Evolutionary conservation across 2,329 filamentous ascomycete species (phyloP), one percentile per base, ranked within the genome.

Genomic region (Fusarium setosum): DNA sequence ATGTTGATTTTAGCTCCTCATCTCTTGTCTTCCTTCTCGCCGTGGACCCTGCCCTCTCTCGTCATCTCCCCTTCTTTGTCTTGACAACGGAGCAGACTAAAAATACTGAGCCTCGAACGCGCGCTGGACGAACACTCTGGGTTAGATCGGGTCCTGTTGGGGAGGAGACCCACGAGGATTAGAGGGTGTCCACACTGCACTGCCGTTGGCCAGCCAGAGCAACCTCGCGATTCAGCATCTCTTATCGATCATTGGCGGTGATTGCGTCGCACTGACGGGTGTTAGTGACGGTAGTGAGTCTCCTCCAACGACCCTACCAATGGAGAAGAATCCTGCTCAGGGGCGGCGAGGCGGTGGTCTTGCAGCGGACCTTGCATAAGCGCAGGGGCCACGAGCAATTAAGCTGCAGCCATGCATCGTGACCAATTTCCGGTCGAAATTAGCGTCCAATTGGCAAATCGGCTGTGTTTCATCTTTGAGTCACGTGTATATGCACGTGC

Each of bases 391-490:
- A 24, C 24, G 20, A 52, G 54, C 45, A 63, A 70, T 65, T 56
- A 61, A 65, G 63, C 65, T 65, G 59, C 44, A 56, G 56, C 51
- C 45, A 26, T 63, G 57, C 53, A 59, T 44, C 55, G 59, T 11
- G 51, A 38, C 41, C 69, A 70, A 74, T 73, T 73, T 72, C 71
- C 65, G 59, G 24, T 47, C 56, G 64, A 65, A 63, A 69, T 73
- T 72, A 69, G 62, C 56, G 60, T 44, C 71, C 65, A 68, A 68
- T 68, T 63, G 68, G 54, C 50, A 54, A 32, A 51, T 54, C 24
- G 31, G 53, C 17, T 37, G 21, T 66, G 65, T 68, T 68, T 68
- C 63, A 68, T 51, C 12, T 51, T 47, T 35, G 18, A 51, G 52
- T 59, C 63, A 45, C 51, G 37, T 35, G 50, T 20, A 2, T 26